Conservation (phyloP, 768 basidiomycete species). For the Rhodotorula graminis region DNA sequence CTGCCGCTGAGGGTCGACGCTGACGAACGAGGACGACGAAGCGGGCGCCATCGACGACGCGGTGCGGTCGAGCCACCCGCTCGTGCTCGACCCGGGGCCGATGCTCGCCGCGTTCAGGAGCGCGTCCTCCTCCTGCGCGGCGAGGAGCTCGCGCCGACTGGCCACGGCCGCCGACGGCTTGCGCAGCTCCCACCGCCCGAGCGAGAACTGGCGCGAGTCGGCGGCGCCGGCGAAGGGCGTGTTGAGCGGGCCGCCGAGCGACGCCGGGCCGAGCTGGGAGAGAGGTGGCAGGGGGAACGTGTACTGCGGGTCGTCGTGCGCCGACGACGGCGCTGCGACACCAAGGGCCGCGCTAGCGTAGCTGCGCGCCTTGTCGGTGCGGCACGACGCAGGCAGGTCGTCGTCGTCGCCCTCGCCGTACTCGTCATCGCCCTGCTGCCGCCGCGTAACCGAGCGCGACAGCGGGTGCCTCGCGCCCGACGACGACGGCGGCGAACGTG, state of each 20-base stretch:
- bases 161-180: conserved; percentile 8
- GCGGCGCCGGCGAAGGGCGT: conserved; percentile 21
- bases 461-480: background rate
- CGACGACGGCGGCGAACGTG: background rate
- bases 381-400: conserved; percentile 1
- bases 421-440: background rate
- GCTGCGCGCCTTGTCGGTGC: background rate
- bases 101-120: too few species aligned
- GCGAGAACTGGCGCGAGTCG: conserved; percentile 23
- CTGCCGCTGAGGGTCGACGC: background rate
- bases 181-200: conserved; percentile 29
- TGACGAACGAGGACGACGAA: too few species aligned
- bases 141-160: conserved; percentile 9
- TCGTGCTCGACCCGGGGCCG: background rate
- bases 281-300: background rate
- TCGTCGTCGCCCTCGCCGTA: background rate
- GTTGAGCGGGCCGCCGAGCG: background rate
- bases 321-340: background rate
- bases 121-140: conserved; percentile 7
- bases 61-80: conserved; percentile 8
- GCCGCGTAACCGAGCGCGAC: background rate
- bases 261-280: background rate
- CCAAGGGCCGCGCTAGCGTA: conserved; percentile 6
- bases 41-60: too few species aligned
- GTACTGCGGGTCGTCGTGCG: background rate